Evolutionary conservation across 179 eudicot genomes (phyloP), one percentile per base, ranked within the genome.

Genomic region (Nepenthes alata): DNA sequence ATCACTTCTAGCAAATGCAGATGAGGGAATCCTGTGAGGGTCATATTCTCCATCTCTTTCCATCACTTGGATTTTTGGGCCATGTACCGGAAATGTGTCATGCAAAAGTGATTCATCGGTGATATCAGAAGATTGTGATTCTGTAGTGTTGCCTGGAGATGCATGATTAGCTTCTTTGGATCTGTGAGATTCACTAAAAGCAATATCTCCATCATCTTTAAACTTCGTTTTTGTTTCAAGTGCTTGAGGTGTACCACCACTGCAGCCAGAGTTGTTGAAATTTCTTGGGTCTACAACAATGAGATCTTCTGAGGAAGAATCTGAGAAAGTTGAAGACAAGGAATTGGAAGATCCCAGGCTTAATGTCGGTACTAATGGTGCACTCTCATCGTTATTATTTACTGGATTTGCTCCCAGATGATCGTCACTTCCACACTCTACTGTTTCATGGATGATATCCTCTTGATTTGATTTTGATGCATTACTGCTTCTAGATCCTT

Each of bases 21-120:
- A 64, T 5, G 77, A 5, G 1, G 91, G 82, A 41, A 85, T 83
- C 54, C 96, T 69, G 9, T 71, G 1, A 11, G 77, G 69, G 62
- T 83, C 87, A 14, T 68, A 80, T 4, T 37, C 80, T 36, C 60
- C 76, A 37, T 72, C 58, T 60, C 80, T 73, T 34, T 77, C 76
- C 95, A 86, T 83, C 16, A 63, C 61, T 68, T 86, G 94, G 51
- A 59, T 6, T 3, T 76, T 38, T 37, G 88, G 95, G n/a, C 57
- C 72, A 67, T 62, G 71, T 55, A 61, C 72, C 4, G 70, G 63
- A 14, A 77, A 74, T 49, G 59, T 6, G 58, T 13, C 52, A 3
- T 8, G 54, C 0, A 13, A 4, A 16, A 35, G 14, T 52, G 77
- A 72, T 68, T 68, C 74, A 35, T 50, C 49, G 35, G 72, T 57